Percentiles rank a stretch among this genome's conserved stretches.
phyloP scores from a whole-genome alignment of 208 protist genomes.

The Naegleria fowleri region DNA sequence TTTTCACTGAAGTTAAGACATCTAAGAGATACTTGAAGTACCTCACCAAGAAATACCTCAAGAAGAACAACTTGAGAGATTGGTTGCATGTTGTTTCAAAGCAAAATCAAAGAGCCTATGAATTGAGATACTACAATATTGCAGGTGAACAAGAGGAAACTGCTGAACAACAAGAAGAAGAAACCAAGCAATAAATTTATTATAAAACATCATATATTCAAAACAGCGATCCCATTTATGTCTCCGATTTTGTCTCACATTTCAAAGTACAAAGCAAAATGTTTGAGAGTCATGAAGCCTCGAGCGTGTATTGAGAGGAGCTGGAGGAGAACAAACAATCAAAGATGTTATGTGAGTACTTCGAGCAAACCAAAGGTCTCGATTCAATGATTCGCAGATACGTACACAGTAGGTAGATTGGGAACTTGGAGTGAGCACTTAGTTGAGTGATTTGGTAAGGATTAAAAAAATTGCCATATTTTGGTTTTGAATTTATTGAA shows the following conservation, averaged over 20 bases:
- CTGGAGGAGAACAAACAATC: background rate
- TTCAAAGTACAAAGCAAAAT: background rate
- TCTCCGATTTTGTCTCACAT: no score
- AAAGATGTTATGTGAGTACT: background rate
- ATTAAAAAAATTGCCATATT: no score
- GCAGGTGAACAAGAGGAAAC: slow-evolving; percentile 77
- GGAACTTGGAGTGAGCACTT: no score
- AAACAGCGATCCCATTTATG: no score
- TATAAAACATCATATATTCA: background rate
- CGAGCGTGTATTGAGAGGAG: background rate
- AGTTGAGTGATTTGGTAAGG: no score
- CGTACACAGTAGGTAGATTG: background rate
- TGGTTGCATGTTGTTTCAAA: slow-evolving; percentile 89
- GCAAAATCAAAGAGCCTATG: slow-evolving; percentile 85
- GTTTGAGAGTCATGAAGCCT: background rate
- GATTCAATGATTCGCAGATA: background rate
- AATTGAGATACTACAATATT: slow-evolving; percentile 97
- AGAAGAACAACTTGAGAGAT: slow-evolving; percentile 95
- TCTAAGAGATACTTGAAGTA: slow-evolving; percentile 99
- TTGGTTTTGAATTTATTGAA: no score
- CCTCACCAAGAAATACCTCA: slow-evolving; percentile 97
- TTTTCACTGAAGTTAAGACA: slow-evolving; percentile 82
- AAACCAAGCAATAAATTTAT: slow-evolving; percentile 7
- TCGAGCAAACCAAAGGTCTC: background rate
- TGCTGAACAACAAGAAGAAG: slow-evolving; percentile 40